Base-by-base conservation (phyloP, 768 basidiomycete species). In the Lactifluus hygrophoroides region DNA sequence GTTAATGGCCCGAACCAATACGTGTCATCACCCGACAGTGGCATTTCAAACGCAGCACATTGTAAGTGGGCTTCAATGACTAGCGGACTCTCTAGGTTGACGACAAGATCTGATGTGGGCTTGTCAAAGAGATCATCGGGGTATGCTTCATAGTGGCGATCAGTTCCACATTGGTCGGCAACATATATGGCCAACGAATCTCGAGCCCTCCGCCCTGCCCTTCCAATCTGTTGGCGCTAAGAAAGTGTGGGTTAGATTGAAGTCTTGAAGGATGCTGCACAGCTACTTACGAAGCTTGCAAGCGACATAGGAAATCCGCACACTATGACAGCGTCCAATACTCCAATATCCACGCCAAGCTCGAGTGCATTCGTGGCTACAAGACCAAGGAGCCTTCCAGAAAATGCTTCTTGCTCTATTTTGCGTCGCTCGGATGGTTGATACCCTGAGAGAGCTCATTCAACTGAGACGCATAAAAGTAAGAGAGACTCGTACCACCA, bases 331-430 rank as follows among this genome's bases (percentile, higher is more conserved):
- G 87, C 89, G 66, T 94, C 93, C 51, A 94, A 70, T n/a, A 79
- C 81, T 16, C 90, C 91, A 35, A 94, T 93, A 65, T 94, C 90
- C n/a, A 93, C 86, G 14, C 91, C 91, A 7, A 94, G 80, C 69
- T 95, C 93, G 13, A 94, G 77, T 0, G 92, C 92, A 65, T 92
- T 94, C 0, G 92, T 95, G 0, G 91, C 88, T 34, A 95, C 78
- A 45, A 94, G 86, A 13, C 93, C 92, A 0, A 95, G 79, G 10
- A 94, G 75, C 61, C 81, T 77, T 2, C 91, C 90, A 1, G 84
- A 82, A 67, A 95, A 95, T 5, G 93, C 92, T 66, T 94, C 88
- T 45, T 80, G 75, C 69, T 95, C 92, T 50, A 94, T 94, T 60
- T 74, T 77, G 25, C 92, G 82, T 27, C 92, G 83, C 66, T 93